phyloP scores from a whole-genome alignment of 2,329 filamentous ascomycete genomes.

The Delphinella strobiligena region DNA sequence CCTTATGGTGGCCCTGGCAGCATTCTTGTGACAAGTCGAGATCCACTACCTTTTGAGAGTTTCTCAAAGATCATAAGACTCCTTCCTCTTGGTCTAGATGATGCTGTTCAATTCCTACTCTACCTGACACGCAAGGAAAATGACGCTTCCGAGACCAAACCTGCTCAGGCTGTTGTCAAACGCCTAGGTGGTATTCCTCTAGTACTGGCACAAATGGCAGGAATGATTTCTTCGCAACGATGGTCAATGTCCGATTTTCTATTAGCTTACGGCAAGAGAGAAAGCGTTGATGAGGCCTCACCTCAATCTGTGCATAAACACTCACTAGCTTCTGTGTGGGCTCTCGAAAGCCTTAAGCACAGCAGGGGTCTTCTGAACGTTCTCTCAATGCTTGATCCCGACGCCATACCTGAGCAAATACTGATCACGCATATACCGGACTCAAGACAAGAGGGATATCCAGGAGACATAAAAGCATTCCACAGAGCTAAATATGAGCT shows the following conservation, averaged over 20 bases:
- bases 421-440: background rate
- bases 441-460: background rate
- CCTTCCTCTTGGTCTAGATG: background rate
- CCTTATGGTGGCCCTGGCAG: background rate
- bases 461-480: background rate
- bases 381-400: background rate
- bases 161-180: background rate
- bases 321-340: background rate
- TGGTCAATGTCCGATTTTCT: constrained; percentile 11
- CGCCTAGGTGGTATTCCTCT: constrained; percentile 12
- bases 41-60: background rate
- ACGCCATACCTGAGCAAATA: background rate
- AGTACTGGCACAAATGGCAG: constrained; percentile 14
- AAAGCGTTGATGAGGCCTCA: background rate
- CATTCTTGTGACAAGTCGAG: constrained; percentile 7
- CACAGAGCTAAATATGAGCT: background rate
- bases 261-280: constrained; percentile 6
- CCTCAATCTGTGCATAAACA: background rate
- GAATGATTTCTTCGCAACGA: constrained; percentile 10
- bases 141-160: background rate
- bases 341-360: background rate
- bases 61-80: background rate
- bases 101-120: background rate
- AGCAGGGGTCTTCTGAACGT: background rate
- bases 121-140: background rate